Percentiles rank a stretch among this genome's conserved stretches.
phyloP scores from a whole-genome alignment of 164 flowering plant species.

The Vitis amurensis region DNA sequence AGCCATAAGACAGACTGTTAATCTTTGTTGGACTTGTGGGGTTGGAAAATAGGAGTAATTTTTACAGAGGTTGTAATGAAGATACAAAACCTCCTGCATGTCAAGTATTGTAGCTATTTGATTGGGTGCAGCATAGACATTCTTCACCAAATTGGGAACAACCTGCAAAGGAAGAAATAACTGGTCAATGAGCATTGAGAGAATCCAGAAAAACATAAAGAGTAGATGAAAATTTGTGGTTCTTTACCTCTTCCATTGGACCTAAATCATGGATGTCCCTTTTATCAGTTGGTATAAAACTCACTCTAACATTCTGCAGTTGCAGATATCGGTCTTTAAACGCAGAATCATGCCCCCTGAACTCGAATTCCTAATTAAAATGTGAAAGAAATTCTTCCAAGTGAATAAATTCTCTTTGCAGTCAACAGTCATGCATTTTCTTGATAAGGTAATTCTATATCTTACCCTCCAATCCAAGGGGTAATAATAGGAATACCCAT shows the following conservation, averaged over 20 bases:
- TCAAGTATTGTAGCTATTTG: constrained; percentile 52
- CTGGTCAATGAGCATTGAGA: background rate
- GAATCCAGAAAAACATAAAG: background rate
- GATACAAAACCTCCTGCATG: constrained; percentile 66
- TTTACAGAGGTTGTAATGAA: background rate
- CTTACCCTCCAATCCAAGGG: constrained; percentile 90
- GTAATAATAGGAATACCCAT: constrained; percentile 82
- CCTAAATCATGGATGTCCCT: constrained; percentile 80
- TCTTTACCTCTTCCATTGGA: constrained; percentile 73
- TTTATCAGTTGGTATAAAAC: constrained; percentile 80
- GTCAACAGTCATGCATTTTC: background rate
- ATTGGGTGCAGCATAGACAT: constrained; percentile 67
- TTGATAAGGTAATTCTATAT: background rate
- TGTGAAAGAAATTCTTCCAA: background rate
- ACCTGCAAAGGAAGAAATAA: constrained; percentile 40
- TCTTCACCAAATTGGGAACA: constrained; percentile 47
- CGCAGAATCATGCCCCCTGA: constrained; percentile 84
- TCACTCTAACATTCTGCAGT: constrained; percentile 78
- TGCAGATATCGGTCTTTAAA: constrained; percentile 75
- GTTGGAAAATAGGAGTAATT: background rate
- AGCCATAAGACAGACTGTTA: background rate
- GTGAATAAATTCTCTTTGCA: background rate
- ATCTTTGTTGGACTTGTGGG: background rate
- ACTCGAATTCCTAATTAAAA: constrained; percentile 68
- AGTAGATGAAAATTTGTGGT: background rate